A percentile compares a stretch with the other conserved stretches of the same genome.
These are phyloP conservation scores for Aspergillus bertholletiae DNA, from an alignment of 495 filamentous ascomycete genomes.

Conservation along the genomic window DNA sequence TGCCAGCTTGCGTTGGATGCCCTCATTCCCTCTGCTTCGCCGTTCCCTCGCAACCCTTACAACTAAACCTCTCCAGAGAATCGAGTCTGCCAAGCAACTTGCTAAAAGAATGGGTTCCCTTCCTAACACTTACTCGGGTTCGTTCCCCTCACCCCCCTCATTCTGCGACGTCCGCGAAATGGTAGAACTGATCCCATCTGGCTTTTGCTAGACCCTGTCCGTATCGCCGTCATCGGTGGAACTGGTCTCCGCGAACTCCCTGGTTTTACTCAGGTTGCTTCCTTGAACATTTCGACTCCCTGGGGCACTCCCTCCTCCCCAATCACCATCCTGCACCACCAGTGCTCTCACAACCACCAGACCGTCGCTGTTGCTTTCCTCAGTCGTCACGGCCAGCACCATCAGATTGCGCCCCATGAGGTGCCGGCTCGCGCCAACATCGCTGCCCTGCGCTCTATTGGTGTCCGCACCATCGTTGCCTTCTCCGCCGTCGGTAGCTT, in stretches of 20 bases:
- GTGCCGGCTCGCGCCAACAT: slow-evolving; percentile 91
- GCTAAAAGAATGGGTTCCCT: slow-evolving; percentile 52
- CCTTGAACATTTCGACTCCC: slow-evolving; percentile 69
- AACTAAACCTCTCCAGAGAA: slow-evolving; percentile 29
- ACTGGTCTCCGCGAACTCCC: slow-evolving; percentile 76
- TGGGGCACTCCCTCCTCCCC: slow-evolving; percentile 91
- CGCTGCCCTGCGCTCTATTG: slow-evolving; percentile 83
- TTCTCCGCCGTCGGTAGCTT: slow-evolving; percentile 95
- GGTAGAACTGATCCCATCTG: neutral
- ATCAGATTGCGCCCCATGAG: slow-evolving; percentile 89
- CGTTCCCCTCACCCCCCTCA: slow-evolving; percentile 6
- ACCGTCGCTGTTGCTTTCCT: slow-evolving; percentile 84
- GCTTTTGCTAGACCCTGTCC: slow-evolving; percentile 62
- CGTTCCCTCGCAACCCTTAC: slow-evolving; percentile 24
- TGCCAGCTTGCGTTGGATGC: slow-evolving; percentile 15
- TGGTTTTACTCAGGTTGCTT: slow-evolving; percentile 77
- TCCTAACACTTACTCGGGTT: slow-evolving; percentile 53
- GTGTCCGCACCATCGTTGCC: slow-evolving; percentile 85
- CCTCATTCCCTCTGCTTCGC: slow-evolving; percentile 15
- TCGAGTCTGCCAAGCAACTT: slow-evolving; percentile 33
- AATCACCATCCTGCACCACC: slow-evolving; percentile 83
- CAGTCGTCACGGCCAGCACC: slow-evolving; percentile 83
- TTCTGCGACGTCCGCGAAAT: neutral
- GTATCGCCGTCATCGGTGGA: slow-evolving; percentile 94
- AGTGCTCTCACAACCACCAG: slow-evolving; percentile 51